Percentiles rank a stretch among this genome's conserved stretches.
Evolutionary conservation across 2,329 filamentous ascomycete species (phyloP).

Genomic region (Herpotrichia juniperi): DNA sequence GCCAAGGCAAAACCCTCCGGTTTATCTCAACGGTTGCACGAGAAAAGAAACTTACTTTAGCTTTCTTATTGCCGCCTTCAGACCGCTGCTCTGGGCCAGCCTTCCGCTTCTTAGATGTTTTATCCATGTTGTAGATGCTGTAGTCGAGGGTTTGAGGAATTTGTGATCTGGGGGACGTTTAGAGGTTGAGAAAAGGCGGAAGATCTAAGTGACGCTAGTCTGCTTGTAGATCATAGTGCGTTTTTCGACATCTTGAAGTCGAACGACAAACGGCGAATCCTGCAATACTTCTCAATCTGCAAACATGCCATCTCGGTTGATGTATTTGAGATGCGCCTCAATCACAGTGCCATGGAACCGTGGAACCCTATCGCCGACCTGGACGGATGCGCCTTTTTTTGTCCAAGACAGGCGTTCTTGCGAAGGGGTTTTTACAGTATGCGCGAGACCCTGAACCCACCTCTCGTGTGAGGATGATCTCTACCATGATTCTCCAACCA

Average conservation of each 20-base stretch:
- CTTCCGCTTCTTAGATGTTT: constrained; percentile 44
- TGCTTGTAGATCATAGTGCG: background rate
- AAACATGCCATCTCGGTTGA: background rate
- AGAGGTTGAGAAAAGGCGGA: background rate
- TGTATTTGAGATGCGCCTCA: background rate
- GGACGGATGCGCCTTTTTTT: background rate
- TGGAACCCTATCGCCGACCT: background rate
- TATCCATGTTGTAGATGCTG: constrained; percentile 20
- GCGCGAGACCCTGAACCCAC: background rate
- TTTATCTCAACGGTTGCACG: constrained; percentile 14
- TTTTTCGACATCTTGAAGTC: background rate
- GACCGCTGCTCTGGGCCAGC: constrained; percentile 33
- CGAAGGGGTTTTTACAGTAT: background rate
- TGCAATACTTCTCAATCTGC: background rate
- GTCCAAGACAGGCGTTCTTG: background rate
- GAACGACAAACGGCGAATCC: background rate
- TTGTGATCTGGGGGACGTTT: background rate
- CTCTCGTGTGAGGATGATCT: background rate
- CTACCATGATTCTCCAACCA: background rate
- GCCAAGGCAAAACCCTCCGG: constrained; percentile 19
- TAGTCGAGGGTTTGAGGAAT: constrained; percentile 3
- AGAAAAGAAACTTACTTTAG: constrained; percentile 41
- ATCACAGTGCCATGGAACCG: background rate
- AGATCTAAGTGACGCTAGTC: background rate
- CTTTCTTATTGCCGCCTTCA: constrained; percentile 39